Base-by-base conservation (phyloP, 1,139 yeast species). In the Nematodospora anomalae region DNA sequence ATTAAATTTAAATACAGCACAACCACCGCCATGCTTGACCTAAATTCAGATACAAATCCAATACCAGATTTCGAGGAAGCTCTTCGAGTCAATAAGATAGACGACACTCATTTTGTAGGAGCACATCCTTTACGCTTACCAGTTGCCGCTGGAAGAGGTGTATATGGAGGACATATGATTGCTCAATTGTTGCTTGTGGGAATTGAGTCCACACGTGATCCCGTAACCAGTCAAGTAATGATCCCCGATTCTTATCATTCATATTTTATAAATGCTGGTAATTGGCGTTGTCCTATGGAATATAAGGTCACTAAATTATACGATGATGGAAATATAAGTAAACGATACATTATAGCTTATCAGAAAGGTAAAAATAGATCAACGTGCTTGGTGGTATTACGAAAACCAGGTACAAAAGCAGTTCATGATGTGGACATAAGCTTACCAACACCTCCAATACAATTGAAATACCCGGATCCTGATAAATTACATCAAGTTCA, bases 111-210 rank as follows among this genome's bases (percentile, higher is more conserved):
- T 15, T 70, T 56, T 49, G 53, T 46, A 8, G 75, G 75, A 1
- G 67, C 60, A 1, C 64, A 65, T 40, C 69, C 71, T 2, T 53
- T 71, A 25, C 43, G 60, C 29, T 51, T 64, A 8, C 76, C 76
- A 1, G 41, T 67, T 7, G 60, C 64, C 2, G 75, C 77, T 1
- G 87, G 87, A 2, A 62, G 86, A 29, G 92, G 90, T 1, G 79
- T 84, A 2, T 85, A 83, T 61, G 95, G 95, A 1, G 95, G 95
- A 3, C 79, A 83, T 27, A 69, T 82, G 38, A 80, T 84, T 30
- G 86, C 88, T 1, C 95, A 85, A 53, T 66, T 90, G 1, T 59
- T 84, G 6, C 58, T 77, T 43, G 90, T 89, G 2, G 84, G 86
- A 2, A 64, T 80, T 26, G 74, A 64, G 38, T 54, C 64, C 13